Percentiles rank a stretch among this genome's conserved stretches.
Conservation (phyloP, 2,329 filamentous ascomycete genomes). For the Exserohilum turcica region DNA sequence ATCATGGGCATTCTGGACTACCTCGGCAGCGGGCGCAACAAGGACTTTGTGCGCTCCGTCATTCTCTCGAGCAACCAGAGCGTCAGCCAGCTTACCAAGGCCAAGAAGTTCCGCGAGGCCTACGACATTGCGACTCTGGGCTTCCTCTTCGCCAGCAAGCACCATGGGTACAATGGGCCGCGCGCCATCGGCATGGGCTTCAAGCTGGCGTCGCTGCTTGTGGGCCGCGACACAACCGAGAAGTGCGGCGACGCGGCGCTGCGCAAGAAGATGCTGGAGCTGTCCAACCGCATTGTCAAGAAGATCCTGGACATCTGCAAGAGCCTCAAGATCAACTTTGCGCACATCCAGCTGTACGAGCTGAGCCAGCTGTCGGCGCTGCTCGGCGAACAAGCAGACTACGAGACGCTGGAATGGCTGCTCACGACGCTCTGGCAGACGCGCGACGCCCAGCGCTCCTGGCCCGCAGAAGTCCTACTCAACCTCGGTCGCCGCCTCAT, state of each 20-base stretch:
- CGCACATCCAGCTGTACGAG: conserved; percentile 49
- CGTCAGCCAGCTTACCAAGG: conserved; percentile 32
- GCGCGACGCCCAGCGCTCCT: conserved; percentile 40
- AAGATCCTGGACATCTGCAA: conserved; percentile 50
- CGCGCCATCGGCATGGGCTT: conserved; percentile 47
- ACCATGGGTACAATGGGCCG: conserved; percentile 41
- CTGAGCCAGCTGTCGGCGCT: conserved; percentile 52
- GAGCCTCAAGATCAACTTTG: conserved; percentile 51
- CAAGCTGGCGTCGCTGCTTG: conserved; percentile 43
- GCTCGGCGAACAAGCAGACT: conserved; percentile 54
- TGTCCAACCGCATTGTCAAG: conserved; percentile 50
- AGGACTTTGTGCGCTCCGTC: conserved; percentile 37
- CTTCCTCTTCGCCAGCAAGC: conserved; percentile 40
- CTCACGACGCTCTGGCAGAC: conserved; percentile 47
- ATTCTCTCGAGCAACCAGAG: conserved; percentile 34
- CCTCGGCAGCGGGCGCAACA: conserved; percentile 37
- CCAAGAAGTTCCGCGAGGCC: conserved; percentile 40
- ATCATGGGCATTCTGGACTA: conserved; percentile 38
- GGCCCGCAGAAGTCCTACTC: conserved; percentile 51
- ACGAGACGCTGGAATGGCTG: conserved; percentile 49
- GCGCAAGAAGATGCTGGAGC: conserved; percentile 49
- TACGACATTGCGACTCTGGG: conserved; percentile 43
- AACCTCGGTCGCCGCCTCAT: conserved; percentile 60
- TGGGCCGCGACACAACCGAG: conserved; percentile 33
- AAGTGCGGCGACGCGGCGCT: conserved; percentile 38